phyloP scores from a whole-genome alignment of 2,329 filamentous ascomycete genomes.

The Penicillium concentricum region DNA sequence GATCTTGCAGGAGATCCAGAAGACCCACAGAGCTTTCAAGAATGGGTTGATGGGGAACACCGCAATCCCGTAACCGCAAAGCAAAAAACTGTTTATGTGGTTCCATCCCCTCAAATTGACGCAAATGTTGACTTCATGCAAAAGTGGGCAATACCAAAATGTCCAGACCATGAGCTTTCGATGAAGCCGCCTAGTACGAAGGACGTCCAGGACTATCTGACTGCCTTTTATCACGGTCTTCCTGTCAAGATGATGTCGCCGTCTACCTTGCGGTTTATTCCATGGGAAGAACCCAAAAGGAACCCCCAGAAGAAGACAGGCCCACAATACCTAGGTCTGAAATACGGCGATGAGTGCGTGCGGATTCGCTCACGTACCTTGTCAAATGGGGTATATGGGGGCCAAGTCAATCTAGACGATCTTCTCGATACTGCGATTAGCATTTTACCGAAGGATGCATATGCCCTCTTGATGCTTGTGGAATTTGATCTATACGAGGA shows the following conservation, averaged over 20 bases:
- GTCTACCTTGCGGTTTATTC: constrained; percentile 45
- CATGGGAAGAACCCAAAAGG: constrained; percentile 44
- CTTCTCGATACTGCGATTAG: constrained; percentile 58
- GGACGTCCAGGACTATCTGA: constrained; percentile 45
- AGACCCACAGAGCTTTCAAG: constrained; percentile 53
- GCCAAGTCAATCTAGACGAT: constrained; percentile 58
- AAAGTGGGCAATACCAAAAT: constrained; percentile 40
- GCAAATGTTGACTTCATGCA: constrained; percentile 40
- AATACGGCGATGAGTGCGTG: constrained; percentile 37
- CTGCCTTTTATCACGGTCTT: constrained; percentile 57
- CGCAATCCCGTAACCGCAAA: constrained; percentile 52
- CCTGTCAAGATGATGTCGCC: constrained; percentile 47
- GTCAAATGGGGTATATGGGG: constrained; percentile 47
- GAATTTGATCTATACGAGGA: constrained; percentile 66
- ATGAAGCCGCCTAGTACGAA: constrained; percentile 18
- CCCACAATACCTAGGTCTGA: constrained; percentile 50
- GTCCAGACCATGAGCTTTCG: constrained; percentile 18
- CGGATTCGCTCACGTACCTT: constrained; percentile 54
- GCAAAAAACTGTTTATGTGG: constrained; percentile 57
- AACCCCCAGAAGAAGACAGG: not conserved
- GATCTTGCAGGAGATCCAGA: constrained; percentile 56
- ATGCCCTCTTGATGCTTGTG: constrained; percentile 57
- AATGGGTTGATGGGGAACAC: constrained; percentile 49
- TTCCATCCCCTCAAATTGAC: constrained; percentile 45
- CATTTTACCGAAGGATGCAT: constrained; percentile 58